Percentiles rank a stretch among this genome's conserved stretches.
Conservation (phyloP, 2,329 filamentous ascomycete species). For the Verruconis gallopava region DNA sequence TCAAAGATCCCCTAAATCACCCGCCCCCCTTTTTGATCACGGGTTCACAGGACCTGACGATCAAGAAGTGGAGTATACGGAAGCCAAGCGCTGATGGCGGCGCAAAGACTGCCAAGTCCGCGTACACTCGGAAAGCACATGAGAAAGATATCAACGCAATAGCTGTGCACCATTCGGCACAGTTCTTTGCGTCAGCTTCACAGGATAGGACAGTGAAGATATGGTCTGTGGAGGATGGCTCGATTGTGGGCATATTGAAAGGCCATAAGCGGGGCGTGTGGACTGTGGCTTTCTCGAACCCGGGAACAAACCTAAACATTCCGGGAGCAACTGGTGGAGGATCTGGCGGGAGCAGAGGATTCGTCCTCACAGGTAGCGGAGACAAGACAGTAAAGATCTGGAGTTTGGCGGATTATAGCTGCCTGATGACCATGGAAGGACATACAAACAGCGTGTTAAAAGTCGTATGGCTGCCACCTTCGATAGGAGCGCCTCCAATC, state of each 20-base stretch:
- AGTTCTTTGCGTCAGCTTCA: slow-evolving; percentile 89
- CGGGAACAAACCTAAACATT: slow-evolving; percentile 27
- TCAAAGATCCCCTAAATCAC: slow-evolving; percentile 59
- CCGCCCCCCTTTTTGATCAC: slow-evolving; percentile 79
- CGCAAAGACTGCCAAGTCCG: slow-evolving; percentile 46
- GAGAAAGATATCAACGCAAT: slow-evolving; percentile 98
- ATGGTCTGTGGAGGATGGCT: slow-evolving; percentile 81
- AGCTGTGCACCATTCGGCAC: slow-evolving; percentile 59
- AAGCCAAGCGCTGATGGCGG: slow-evolving; percentile 25
- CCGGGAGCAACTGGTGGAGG: slow-evolving; percentile 55
- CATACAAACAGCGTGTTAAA: slow-evolving; percentile 94
- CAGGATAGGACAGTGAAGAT: slow-evolving; percentile 97
- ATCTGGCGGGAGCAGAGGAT: slow-evolving; percentile 48
- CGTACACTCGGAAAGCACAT: slow-evolving; percentile 87
- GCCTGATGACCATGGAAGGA: slow-evolving; percentile 85
- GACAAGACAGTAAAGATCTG: slow-evolving; percentile 95
- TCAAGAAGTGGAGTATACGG: slow-evolving; percentile 80
- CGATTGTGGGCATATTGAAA: slow-evolving; percentile 78
- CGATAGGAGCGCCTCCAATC: slow-evolving; percentile 23
- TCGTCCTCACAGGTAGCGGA: slow-evolving; percentile 80
- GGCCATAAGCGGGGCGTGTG: slow-evolving; percentile 93
- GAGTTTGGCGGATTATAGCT: slow-evolving; percentile 85
- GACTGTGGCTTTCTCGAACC: slow-evolving; percentile 66
- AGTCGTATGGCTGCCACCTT: slow-evolving; percentile 66
- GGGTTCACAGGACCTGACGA: slow-evolving; percentile 86